Evolutionary conservation across 768 basidiomycete genomes (phyloP), one percentile per base, ranked within the genome.

Genomic region (Collybia nuda): DNA sequence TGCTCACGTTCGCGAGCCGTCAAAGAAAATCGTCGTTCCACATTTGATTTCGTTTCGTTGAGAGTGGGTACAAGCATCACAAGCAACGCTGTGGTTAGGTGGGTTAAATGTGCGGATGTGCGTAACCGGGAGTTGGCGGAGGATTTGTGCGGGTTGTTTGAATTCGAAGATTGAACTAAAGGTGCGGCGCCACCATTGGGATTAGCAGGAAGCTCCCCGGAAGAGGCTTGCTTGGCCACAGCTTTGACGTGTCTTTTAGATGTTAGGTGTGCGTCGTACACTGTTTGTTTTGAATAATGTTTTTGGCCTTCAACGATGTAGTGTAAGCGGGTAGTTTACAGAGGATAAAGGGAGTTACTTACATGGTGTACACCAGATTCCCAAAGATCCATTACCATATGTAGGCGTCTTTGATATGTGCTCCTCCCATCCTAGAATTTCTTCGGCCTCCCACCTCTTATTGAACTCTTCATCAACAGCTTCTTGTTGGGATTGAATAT

Each of bases 1-100:
- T 95, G 87, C 68, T 99, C 97, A 61, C 97, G 89, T 70, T 99
- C 97, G 50, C 90, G 84, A n/a, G 96, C 92, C 1, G 97, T 99
- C 43, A 99, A 80, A 14, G 97, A 97, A 71, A 96, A 93, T 42
- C 93, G 82, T 40, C 97, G 89, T 67, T 98, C 97, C 32, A 98
- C 93, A 63, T 98, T 98, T 21, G 93, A 86, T 63, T 94, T 93
- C 0, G 97, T 96, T 61, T 98, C 97, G 54, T 83, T 82, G 26
- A 98, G 70, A 21, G 81, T 84, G 24, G 80, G 69, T 8, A 79
- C 68, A 24, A 98, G 81, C 29, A 78, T 72, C 5, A 65, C 67
- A 46, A 97, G 77, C 49, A 98, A 78, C 35, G 80, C 73, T 17
- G 86, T 80, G 40, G 81, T 73, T 42, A 96, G 79, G 60, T 85